Conservation (phyloP, 1,284 basidiomycete species). For the Ganoderma resinaceum region DNA sequence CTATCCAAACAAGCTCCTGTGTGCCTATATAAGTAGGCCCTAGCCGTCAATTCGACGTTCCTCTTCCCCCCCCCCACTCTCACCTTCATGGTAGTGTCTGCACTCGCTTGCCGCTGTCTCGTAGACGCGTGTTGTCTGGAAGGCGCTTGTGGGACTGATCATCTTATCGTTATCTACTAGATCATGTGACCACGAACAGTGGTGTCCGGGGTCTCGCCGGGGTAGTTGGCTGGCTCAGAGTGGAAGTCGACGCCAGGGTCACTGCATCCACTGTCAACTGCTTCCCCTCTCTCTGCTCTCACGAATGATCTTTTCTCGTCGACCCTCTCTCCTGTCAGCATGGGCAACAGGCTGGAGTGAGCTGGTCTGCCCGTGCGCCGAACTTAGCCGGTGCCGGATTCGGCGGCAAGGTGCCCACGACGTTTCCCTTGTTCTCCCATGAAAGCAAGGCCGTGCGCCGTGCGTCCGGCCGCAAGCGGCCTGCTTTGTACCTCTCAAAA, state of each 20-base stretch:
- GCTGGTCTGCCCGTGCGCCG: background rate
- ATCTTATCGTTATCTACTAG: background rate
- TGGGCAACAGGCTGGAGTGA: background rate
- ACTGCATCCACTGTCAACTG: background rate
- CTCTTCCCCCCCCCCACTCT: background rate
- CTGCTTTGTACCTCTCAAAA: background rate
- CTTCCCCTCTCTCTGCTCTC: background rate
- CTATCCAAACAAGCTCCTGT: background rate
- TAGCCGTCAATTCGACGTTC: background rate
- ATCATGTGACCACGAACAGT: background rate
- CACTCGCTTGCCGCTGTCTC: no score
- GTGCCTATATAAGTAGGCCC: background rate
- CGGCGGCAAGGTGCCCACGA: background rate
- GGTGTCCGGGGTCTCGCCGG: background rate
- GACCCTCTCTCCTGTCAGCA: background rate
- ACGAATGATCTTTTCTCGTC: background rate
- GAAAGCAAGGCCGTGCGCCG: background rate
- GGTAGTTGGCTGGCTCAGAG: background rate
- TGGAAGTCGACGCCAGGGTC: background rate
- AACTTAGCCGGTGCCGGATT: background rate
- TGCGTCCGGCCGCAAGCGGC: background rate
- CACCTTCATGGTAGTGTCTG: background rate
- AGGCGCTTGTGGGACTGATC: background rate
- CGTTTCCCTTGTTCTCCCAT: background rate
- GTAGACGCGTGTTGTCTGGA: no score